Conservation (phyloP, 192 early-diverging fungal genomes). For the Diversispora eburnea region DNA sequence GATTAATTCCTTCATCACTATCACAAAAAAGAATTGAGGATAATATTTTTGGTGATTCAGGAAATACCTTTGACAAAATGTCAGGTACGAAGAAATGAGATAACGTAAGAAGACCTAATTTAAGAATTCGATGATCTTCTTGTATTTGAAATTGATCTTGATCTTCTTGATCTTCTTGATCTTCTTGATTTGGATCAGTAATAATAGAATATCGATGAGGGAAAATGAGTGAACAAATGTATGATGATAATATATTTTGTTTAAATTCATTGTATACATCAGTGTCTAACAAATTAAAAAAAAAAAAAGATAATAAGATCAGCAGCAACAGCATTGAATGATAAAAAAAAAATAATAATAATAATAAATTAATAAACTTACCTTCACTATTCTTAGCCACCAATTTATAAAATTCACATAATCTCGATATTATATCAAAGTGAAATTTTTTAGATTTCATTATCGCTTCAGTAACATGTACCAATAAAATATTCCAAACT, state of each 20-base stretch:
- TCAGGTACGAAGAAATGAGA: slow-evolving; percentile 42
- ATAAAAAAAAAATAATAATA: no score
- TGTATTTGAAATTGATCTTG: slow-evolving; percentile 8
- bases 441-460: slow-evolving; percentile 27
- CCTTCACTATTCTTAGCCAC: slow-evolving; percentile 49
- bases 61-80: slow-evolving; percentile 35
- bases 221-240: slow-evolving; percentile 39
- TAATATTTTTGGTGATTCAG: slow-evolving; percentile 39
- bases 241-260: slow-evolving; percentile 37
- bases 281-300: slow-evolving; percentile 33
- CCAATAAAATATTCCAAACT: slow-evolving; percentile 50
- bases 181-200: background rate
- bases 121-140: slow-evolving; percentile 24
- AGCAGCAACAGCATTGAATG: no score
- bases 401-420: slow-evolving; percentile 50
- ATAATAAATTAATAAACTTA: slow-evolving; percentile 27
- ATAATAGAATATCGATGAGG: slow-evolving; percentile 5
- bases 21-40: slow-evolving; percentile 24
- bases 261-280: slow-evolving; percentile 45
- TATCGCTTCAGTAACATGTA: slow-evolving; percentile 43
- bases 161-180: background rate
- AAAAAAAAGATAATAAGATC: no score
- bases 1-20: slow-evolving; percentile 21
- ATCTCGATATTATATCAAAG: slow-evolving; percentile 31
- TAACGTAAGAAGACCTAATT: slow-evolving; percentile 39